A percentile compares a stretch with the other conserved stretches of the same genome.
Evolutionary conservation across 495 filamentous ascomycete genomes (phyloP).

Genomic region (Penicillium roqueforti): DNA sequence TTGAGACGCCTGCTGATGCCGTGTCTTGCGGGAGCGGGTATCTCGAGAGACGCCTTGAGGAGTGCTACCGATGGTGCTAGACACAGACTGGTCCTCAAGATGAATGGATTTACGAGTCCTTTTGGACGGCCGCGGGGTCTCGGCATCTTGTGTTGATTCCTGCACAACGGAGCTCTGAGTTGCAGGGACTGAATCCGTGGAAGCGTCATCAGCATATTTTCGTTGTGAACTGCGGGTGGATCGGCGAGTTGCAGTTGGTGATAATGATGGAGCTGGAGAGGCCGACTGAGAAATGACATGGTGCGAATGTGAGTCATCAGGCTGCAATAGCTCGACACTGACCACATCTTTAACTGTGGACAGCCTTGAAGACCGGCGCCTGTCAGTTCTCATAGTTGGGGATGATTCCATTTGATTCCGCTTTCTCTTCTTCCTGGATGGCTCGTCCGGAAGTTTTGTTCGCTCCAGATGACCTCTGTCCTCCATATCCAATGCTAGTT

Average conservation of each 20-base stretch:
- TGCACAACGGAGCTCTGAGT: slow-evolving; percentile 8
- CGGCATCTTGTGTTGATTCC: slow-evolving; percentile 2
- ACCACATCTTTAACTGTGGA: slow-evolving; percentile 14
- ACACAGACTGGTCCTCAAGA: slow-evolving; percentile 20
- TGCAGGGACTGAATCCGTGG: background rate
- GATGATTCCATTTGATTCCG: slow-evolving; percentile 23
- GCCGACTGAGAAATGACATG: slow-evolving; percentile 4
- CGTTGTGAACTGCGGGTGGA: slow-evolving; percentile 26
- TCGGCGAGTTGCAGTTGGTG: slow-evolving; percentile 16
- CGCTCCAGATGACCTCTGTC: slow-evolving; percentile 2
- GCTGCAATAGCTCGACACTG: slow-evolving; percentile 13
- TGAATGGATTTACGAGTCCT: slow-evolving; percentile 25
- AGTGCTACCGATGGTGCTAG: slow-evolving; percentile 11
- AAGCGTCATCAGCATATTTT: slow-evolving; percentile 6
- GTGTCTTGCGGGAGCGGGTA: slow-evolving; percentile 22
- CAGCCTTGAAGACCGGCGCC: slow-evolving; percentile 33
- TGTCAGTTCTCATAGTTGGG: slow-evolving; percentile 17
- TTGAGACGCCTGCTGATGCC: slow-evolving; percentile 12
- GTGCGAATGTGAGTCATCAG: slow-evolving; percentile 16
- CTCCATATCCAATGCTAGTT: slow-evolving; percentile 30
- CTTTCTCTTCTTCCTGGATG: slow-evolving; percentile 38
- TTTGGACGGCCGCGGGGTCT: slow-evolving; percentile 15
- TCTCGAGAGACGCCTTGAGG: slow-evolving; percentile 5
- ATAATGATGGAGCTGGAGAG: slow-evolving; percentile 11
- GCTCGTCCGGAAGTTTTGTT: slow-evolving; percentile 6